These are phyloP conservation scores for Ceratocystis smalleyi DNA, from an alignment of 2,329 filamentous ascomycete species.

Conservation along the genomic window DNA sequence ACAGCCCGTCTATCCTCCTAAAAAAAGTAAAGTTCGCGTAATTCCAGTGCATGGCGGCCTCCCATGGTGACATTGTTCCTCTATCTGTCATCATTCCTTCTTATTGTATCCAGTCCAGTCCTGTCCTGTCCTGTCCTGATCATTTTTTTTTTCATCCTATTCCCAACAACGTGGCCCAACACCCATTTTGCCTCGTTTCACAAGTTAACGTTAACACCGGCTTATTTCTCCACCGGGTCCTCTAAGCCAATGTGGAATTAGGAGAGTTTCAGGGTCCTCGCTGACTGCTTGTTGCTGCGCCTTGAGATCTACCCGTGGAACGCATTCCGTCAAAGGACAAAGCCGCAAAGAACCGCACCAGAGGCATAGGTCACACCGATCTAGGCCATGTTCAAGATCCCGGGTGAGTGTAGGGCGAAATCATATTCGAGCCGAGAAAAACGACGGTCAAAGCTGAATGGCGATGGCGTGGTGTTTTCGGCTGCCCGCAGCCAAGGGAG, in stretches of 20 bases:
- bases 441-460: neutral
- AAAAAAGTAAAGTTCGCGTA: constrained; percentile 1
- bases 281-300: neutral
- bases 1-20: neutral
- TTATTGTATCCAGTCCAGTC: neutral
- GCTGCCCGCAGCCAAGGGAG: too few species aligned
- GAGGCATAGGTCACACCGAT: neutral
- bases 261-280: neutral
- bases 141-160: neutral
- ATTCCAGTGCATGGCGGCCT: neutral
- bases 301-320: neutral
- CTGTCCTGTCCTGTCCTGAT: neutral
- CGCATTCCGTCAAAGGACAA: neutral
- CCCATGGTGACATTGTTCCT: neutral
- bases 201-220: neutral
- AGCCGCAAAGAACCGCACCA: too few species aligned
- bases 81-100: neutral
- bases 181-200: neutral
- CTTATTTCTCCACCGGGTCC: neutral
- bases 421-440: neutral
- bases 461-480: too few species aligned
- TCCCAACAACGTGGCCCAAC: neutral
- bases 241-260: neutral
- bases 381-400: neutral
- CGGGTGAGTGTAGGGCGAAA: neutral